Base-by-base conservation (phyloP, 352 stramenopile species). In the Phytophthora macrochlamydospora region DNA sequence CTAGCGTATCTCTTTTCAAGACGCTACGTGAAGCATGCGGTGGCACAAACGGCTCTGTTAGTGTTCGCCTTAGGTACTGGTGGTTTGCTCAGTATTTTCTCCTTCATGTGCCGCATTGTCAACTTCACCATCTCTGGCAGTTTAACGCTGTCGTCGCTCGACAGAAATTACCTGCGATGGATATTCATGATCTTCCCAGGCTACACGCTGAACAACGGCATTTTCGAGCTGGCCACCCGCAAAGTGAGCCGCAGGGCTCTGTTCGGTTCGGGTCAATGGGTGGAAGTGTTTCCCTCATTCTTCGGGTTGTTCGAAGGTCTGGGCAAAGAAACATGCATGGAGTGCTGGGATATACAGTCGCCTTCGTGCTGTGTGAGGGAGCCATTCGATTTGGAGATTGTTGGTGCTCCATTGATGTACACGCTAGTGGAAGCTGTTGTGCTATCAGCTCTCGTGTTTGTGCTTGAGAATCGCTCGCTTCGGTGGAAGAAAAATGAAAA, bases 91-190 rank as follows among this genome's bases (percentile, higher is more conserved):
- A 90, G 81, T 44, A 91, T 93, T 44, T 87, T 93, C 54, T 93
- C 84, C 38, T 91, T 93, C 51, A 44, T 93, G 46, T 93, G 84
- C 54, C 81, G 84, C 18, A 59, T 93, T 28, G 78, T 93, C 7
- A 73, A 89, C 55, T 90, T 87, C 35, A 43, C 65, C 14, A 57
- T 81, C 0, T 59, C 46, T 2, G 63, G 69, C 32, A 70, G 63
- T 7, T 74, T 92, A 13, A 87, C 79, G 29, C 59, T 92, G 5
- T 83, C 84, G 4, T 74, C 72, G 2, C 62, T 93, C 3, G 84
- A 91, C 56, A 75, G 80, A n/a, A 85, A 88, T 58, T 93, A 90
- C 31, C 64, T 93, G 24, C 78, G 80, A 18, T 92, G 84, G 84
- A 55, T 91, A 55, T 92, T 91, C 53, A 46, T 92, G 54, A 58